Base-by-base conservation (phyloP, 192 early-diverging fungal genomes). In the Backusella australiensis region DNA sequence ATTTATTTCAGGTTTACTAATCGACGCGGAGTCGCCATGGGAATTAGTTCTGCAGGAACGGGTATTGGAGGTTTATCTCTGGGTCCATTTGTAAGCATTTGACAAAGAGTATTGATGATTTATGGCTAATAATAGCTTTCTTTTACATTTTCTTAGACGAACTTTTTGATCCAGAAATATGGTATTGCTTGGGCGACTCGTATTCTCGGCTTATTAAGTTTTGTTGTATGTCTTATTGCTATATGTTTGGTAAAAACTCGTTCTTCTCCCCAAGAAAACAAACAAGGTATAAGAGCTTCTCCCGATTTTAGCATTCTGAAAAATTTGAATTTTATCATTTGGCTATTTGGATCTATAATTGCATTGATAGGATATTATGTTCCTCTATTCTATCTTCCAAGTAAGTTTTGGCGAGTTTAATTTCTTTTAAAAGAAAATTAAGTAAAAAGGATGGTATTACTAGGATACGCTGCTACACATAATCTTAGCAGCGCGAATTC, bases 31-130 rank as follows among this genome's bases (percentile, higher is more conserved):
- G 46, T 93, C 26, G 90, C 90, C 0, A 80, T 86, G 8, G 90
- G 90, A 5, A 83, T 86, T 53, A 81, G 84, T 23, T 82, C 82
- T 34, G 72, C 91, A 52, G 93, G 92, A 5, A 85, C 86, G n/a
- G 94, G 94, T 11, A 75, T 92, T 68, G 94, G 94, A 52, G 93
- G 92, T 11, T 80, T 77, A 19, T 26, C 53, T 41, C 59, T 77
- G 5, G 32, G 38, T 23, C 76, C 76, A 19, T 56, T 72, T 69
- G 76, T 67, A 75, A 34, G 5, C 92, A 19, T 80, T 92, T 34
- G 79, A 81, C 41, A 11, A 11, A 12, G 38, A 39, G 69, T 39
- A 15, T 53, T 49, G 46, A 49, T 49, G 4, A n/a, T n/a, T 17
- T 17, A 17, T 19, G 42, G 1, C 4, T 49, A 90, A 15, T 92